A percentile compares a stretch with the other conserved stretches of the same genome.
phyloP scores from a whole-genome alignment of 805 yeast genomes.

The Nakazawaea anatomiae region DNA sequence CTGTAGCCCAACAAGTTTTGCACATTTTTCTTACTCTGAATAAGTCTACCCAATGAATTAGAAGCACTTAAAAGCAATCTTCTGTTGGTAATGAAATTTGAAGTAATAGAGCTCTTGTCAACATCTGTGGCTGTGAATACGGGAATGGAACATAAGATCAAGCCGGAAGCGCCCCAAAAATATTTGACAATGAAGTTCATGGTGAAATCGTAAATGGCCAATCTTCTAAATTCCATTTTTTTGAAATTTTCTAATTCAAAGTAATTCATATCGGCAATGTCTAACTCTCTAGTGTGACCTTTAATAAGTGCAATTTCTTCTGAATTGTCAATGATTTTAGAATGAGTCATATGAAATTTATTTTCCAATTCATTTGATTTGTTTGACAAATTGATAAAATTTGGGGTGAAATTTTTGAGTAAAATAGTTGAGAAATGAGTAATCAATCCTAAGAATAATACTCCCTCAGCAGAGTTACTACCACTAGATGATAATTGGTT shows the following conservation, averaged over 20 bases:
- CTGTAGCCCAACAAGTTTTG: conserved; percentile 84
- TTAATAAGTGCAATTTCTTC: conserved; percentile 86
- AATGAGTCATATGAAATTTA: conserved; percentile 74
- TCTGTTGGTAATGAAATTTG: conserved; percentile 86
- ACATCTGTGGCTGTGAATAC: conserved; percentile 47
- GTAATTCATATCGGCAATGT: conserved; percentile 70
- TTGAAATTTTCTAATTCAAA: conserved; percentile 76
- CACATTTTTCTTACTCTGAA: conserved; percentile 77
- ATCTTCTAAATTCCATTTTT: conserved; percentile 65
- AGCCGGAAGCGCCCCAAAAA: conserved; percentile 94
- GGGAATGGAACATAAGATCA: conserved; percentile 82
- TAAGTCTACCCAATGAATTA: conserved; percentile 80
- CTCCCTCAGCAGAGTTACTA: conserved; percentile 74
- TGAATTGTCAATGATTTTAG: conserved; percentile 68
- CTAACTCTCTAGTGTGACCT: conserved; percentile 77
- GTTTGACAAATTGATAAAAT: conserved; percentile 75
- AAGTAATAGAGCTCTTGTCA: conserved; percentile 38
- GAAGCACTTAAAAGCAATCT: conserved; percentile 79
- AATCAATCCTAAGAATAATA: conserved; percentile 68
- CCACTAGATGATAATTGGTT: conserved; percentile 61
- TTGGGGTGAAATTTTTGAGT: conserved; percentile 77
- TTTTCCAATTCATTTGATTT: conserved; percentile 79
- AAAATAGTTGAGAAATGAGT: conserved; percentile 77
- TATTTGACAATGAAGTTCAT: conserved; percentile 88
- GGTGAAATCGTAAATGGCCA: conserved; percentile 74